phyloP scores from a whole-genome alignment of 1,139 yeast genomes.

The Nakaseomyces sp. region DNA sequence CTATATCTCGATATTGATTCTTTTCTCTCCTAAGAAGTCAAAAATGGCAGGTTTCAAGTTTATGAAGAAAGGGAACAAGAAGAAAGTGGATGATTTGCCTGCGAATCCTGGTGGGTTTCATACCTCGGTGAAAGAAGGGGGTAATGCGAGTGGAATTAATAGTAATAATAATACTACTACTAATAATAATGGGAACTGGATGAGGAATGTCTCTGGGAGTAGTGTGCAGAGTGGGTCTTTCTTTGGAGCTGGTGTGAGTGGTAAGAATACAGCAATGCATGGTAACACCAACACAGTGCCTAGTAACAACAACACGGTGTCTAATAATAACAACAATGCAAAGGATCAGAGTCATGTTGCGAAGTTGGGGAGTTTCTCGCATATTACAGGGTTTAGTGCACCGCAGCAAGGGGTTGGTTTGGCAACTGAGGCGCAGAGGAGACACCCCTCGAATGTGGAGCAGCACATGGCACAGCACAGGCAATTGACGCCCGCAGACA shows the following conservation, averaged over 20 bases:
- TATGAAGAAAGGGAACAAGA: slow-evolving; percentile 4
- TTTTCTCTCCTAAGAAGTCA: too few species aligned
- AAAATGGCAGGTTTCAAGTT: slow-evolving; percentile 5
- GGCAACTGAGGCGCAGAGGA: neutral
- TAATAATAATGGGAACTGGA: neutral
- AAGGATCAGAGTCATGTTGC: slow-evolving; percentile 1
- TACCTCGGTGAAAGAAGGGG: neutral
- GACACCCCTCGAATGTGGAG: neutral
- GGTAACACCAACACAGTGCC: too few species aligned
- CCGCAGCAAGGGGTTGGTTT: neutral
- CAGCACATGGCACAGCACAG: neutral
- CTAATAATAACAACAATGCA: neutral
- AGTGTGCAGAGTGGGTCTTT: slow-evolving; percentile 2
- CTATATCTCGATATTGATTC: too few species aligned
- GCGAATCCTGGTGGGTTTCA: slow-evolving; percentile 4
- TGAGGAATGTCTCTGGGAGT: neutral
- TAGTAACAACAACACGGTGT: neutral
- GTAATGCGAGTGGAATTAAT: too few species aligned
- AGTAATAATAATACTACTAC: too few species aligned
- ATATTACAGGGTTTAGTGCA: neutral
- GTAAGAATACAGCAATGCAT: neutral
- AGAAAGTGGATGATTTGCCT: neutral
- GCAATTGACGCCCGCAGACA: neutral
- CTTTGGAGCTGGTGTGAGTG: neutral
- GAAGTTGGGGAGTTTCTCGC: slow-evolving; percentile 2